phyloP scores from a whole-genome alignment of 345 rosid species.

The Nasturtium officinale region DNA sequence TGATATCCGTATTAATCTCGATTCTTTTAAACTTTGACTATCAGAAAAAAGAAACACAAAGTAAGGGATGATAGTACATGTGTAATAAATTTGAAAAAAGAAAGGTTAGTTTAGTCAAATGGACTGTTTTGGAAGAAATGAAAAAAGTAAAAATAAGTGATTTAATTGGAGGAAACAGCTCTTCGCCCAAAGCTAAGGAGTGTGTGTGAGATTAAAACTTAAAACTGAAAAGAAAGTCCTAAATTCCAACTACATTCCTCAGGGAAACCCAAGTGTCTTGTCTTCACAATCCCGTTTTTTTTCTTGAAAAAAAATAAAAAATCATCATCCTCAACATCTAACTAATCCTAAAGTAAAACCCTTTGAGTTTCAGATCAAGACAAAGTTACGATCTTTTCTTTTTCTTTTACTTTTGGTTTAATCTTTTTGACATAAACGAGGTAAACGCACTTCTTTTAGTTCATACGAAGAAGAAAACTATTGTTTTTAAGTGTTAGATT shows the following conservation, averaged over 20 bases:
- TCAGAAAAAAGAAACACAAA: constrained; percentile 1
- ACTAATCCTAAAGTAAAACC: constrained; percentile 29
- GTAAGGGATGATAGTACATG: constrained; percentile 14
- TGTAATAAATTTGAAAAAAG: constrained; percentile 27
- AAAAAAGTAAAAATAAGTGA: constrained; percentile 1
- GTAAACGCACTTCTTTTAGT: constrained; percentile 37
- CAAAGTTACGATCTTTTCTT: constrained; percentile 39
- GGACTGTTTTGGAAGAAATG: constrained; percentile 1
- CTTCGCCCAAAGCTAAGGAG: constrained; percentile 30
- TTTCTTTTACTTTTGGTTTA: constrained; percentile 9
- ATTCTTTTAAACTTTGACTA: constrained; percentile 13
- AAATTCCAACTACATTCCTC: constrained; percentile 42
- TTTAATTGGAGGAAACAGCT: constrained; percentile 33
- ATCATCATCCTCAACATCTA: constrained; percentile 16
- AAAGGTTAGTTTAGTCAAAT: constrained; percentile 35
- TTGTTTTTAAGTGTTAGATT: constrained; percentile 11
- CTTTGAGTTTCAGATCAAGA: constrained; percentile 45
- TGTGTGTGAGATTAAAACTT: constrained; percentile 20
- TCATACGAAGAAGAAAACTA: constrained; percentile 20
- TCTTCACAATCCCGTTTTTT: neutral
- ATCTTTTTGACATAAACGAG: constrained; percentile 43
- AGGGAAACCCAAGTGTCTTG: constrained; percentile 26
- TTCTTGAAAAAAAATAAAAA: neutral
- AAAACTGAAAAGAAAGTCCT: constrained; percentile 31
- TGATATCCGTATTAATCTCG: constrained; percentile 12